phyloP scores from a whole-genome alignment of 1,284 basidiomycete species.

The Ganoderma lucidum region DNA sequence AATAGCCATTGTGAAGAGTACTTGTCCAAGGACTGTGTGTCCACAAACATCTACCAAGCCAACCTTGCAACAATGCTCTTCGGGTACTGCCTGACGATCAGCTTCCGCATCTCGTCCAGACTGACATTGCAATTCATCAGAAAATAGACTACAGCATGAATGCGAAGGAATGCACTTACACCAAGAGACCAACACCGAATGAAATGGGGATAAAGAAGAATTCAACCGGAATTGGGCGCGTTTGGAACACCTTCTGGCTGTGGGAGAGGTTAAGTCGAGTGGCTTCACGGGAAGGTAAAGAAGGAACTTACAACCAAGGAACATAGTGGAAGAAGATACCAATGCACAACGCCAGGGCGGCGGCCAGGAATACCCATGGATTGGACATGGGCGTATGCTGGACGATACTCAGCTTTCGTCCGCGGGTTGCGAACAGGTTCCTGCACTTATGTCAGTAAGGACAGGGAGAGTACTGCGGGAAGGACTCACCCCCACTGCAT shows the following conservation, averaged over 20 bases:
- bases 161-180: constrained; percentile 30
- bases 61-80: constrained; percentile 45
- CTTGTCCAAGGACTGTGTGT: background rate
- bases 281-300: background rate
- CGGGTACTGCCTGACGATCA: constrained; percentile 45
- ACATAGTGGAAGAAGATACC: constrained; percentile 64
- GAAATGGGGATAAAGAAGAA: constrained; percentile 57
- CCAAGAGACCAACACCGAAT: constrained; percentile 45
- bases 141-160: background rate
- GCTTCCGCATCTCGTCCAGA: constrained; percentile 51
- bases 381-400: constrained; percentile 53
- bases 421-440: constrained; percentile 58
- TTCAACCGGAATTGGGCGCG: constrained; percentile 58
- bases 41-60: constrained; percentile 46
- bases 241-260: constrained; percentile 61
- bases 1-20: background rate
- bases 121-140: constrained; percentile 26
- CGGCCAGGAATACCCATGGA: constrained; percentile 55
- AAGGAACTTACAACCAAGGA: constrained; percentile 49
- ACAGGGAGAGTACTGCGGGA: background rate
- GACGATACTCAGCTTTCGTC: constrained; percentile 57
- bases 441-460: constrained; percentile 29
- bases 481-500: constrained; percentile 65
- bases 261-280: constrained; percentile 22
- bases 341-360: constrained; percentile 52